A percentile compares a stretch with the other conserved stretches of the same genome.
Conservation (phyloP, 768 basidiomycete species). For the Grammothele lineata region DNA sequence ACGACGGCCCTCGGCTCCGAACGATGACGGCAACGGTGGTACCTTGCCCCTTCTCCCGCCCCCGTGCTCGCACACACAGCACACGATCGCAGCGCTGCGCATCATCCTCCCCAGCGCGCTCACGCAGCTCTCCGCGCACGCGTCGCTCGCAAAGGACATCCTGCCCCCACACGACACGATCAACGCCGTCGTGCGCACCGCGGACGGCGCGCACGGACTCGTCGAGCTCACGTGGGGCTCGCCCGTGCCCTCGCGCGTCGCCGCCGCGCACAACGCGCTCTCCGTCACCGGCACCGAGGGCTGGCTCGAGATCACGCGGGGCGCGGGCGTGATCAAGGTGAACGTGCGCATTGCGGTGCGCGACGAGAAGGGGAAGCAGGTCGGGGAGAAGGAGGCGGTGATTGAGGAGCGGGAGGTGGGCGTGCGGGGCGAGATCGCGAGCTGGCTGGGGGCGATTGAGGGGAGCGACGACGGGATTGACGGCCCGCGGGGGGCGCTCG, state of each 20-base stretch:
- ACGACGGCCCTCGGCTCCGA: not conserved
- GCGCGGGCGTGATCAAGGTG: slow-evolving; percentile 23
- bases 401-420: slow-evolving; percentile 48
- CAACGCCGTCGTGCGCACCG: slow-evolving; percentile 43
- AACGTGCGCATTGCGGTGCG: slow-evolving; percentile 31
- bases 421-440: slow-evolving; percentile 50
- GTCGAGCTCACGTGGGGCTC: slow-evolving; percentile 61
- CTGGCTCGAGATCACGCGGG: slow-evolving; percentile 46
- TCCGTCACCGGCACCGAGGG: slow-evolving; percentile 62
- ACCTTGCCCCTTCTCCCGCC: too few species aligned
- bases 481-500: slow-evolving; percentile 55
- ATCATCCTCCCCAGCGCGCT: slow-evolving; percentile 48
- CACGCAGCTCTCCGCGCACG: slow-evolving; percentile 55
- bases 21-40: too few species aligned
- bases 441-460: slow-evolving; percentile 54
- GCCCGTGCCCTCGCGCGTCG: slow-evolving; percentile 38
- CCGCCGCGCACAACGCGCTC: slow-evolving; percentile 30
- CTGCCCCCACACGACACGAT: slow-evolving; percentile 82
- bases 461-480: slow-evolving; percentile 45
- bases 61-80: slow-evolving; percentile 33
- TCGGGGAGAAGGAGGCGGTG: slow-evolving; percentile 35
- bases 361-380: slow-evolving; percentile 39
- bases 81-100: slow-evolving; percentile 62
- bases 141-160: slow-evolving; percentile 66
- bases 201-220: slow-evolving; percentile 53